A percentile compares a stretch with the other conserved stretches of the same genome.
phyloP scores from a whole-genome alignment of 441 rosid genomes.

The Brassica hybrid region DNA sequence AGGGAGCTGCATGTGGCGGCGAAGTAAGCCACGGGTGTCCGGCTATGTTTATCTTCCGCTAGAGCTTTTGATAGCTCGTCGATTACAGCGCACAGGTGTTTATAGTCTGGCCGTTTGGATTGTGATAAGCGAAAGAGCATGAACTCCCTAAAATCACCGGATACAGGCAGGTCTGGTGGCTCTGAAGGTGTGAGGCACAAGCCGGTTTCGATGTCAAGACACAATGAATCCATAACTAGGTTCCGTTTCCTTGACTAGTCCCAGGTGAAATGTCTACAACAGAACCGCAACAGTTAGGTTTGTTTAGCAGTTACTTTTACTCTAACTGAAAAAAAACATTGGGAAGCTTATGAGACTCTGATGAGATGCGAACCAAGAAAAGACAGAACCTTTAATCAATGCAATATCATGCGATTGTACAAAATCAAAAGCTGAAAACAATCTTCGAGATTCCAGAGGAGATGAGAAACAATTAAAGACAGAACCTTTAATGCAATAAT shows the following conservation, averaged over 20 bases:
- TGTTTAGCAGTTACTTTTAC: not conserved
- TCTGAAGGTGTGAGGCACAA: constrained; percentile 30
- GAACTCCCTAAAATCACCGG: constrained; percentile 59
- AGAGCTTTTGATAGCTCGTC: constrained; percentile 80
- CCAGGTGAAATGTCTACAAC: constrained; percentile 3
- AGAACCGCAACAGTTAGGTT: too few species aligned
- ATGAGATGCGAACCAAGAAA: not conserved
- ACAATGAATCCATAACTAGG: constrained; percentile 33
- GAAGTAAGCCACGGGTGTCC: constrained; percentile 70
- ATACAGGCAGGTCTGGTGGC: constrained; percentile 10
- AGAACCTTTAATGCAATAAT: not conserved
- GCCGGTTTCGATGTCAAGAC: constrained; percentile 23
- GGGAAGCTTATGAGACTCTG: not conserved
- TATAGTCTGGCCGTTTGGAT: constrained; percentile 63
- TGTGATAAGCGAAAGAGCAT: constrained; percentile 58
- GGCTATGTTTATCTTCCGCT: constrained; percentile 64
- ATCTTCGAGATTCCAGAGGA: too few species aligned
- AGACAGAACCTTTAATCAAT: too few species aligned
- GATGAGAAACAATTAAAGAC: too few species aligned
- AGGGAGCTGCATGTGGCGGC: constrained; percentile 67
- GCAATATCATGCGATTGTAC: too few species aligned
- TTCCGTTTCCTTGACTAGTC: constrained; percentile 12
- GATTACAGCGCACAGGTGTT: constrained; percentile 65
- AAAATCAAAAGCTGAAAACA: too few species aligned
- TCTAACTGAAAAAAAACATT: too few species aligned